phyloP scores from a whole-genome alignment of 495 filamentous ascomycete species.

The Aspergillus olivimuriae region DNA sequence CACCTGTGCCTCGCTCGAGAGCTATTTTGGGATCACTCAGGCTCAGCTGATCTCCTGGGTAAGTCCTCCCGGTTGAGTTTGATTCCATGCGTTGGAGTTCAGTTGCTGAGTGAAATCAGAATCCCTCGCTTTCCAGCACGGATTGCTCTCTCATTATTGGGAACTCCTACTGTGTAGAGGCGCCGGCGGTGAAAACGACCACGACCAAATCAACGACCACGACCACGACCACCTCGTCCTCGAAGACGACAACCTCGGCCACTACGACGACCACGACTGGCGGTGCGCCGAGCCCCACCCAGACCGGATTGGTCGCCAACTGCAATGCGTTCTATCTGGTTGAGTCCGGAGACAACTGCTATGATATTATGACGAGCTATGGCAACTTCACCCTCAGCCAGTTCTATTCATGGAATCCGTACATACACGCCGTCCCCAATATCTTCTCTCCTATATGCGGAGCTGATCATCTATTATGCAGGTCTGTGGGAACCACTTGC shows the following conservation, averaged over 20 bases:
- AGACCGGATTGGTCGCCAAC: neutral
- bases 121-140: neutral
- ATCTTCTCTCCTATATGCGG: too few relatives aligned
- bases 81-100: neutral
- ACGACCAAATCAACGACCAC: neutral
- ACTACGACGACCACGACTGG: neutral
- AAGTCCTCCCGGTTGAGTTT: neutral
- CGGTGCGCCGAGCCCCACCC: neutral
- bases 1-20: neutral
- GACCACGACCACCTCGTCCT: neutral
- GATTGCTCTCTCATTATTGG: neutral
- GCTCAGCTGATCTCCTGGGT: neutral
- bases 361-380: neutral
- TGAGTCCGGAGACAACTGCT: slow-evolving; percentile 5
- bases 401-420: too few relatives aligned
- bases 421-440: too few relatives aligned
- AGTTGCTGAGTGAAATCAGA: neutral
- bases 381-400: too few relatives aligned
- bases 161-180: neutral
- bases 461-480: too few relatives aligned
- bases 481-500: too few relatives aligned
- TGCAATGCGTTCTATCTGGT: slow-evolving; percentile 8
- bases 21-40: neutral
- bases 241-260: neutral
- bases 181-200: neutral